These are phyloP conservation scores for Thuidium tamariscinum DNA, from an alignment of 225 moss, liverwort and hornwort genomes.

Conservation along the genomic window DNA sequence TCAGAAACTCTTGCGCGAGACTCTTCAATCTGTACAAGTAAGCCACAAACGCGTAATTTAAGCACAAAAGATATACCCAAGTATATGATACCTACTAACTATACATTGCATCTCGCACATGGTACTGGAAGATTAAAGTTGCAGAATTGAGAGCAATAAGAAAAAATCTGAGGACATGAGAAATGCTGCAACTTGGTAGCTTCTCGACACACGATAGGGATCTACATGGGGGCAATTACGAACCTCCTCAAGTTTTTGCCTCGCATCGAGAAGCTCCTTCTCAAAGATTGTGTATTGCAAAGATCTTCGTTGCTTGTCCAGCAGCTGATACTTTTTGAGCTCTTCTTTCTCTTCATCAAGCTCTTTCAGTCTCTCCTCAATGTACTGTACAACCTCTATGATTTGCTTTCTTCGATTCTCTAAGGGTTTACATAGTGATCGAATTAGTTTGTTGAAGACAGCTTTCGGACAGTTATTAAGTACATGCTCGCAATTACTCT, in stretches of 20 bases:
- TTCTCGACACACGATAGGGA: background rate
- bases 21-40: slow-evolving; percentile 63
- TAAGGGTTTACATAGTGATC: background rate
- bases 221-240: background rate
- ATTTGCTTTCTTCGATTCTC: slow-evolving; percentile 94
- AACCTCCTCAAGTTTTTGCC: slow-evolving; percentile 94
- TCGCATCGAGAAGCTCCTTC: slow-evolving; percentile 80
- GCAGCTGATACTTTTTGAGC: slow-evolving; percentile 79
- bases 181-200: background rate
- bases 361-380: slow-evolving; percentile 85
- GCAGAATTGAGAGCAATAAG: background rate
- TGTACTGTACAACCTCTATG: slow-evolving; percentile 83
- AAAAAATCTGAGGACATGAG: background rate
- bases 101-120: background rate
- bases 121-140: background rate
- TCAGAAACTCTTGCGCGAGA: slow-evolving; percentile 89
- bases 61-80: background rate
- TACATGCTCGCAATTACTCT: background rate
- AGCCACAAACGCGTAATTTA: background rate
- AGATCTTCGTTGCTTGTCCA: slow-evolving; percentile 82
- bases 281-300: slow-evolving; percentile 94
- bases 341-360: slow-evolving; percentile 98
- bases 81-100: background rate
- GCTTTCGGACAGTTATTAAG: background rate
- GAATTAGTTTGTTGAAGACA: background rate